A percentile compares a stretch with the other conserved stretches of the same genome.
Evolutionary conservation across 2,329 filamentous ascomycete species (phyloP).

Genomic region (Hypomyces rosellus): DNA sequence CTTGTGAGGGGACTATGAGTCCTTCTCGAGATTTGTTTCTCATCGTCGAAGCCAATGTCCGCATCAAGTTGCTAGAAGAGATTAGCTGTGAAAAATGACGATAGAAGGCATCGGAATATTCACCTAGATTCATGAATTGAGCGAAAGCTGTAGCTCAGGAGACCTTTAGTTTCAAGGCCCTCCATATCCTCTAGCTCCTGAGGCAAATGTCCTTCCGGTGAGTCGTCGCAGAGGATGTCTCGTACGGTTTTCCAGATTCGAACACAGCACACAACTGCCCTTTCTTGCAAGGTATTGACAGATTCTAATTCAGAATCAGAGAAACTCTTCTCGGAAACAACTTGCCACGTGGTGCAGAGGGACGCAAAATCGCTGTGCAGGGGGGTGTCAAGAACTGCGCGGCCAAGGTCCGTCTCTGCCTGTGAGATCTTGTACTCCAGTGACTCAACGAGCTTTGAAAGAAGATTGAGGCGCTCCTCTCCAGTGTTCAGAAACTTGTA

Average conservation of each 20-base stretch:
- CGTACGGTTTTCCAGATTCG: slow-evolving; percentile 73
- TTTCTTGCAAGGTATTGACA: slow-evolving; percentile 40
- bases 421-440: slow-evolving; percentile 59
- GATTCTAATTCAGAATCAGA: slow-evolving; percentile 28
- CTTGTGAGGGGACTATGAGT: slow-evolving; percentile 40
- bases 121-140: slow-evolving; percentile 92
- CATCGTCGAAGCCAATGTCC: slow-evolving; percentile 51
- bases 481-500: slow-evolving; percentile 48
- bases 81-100: neutral
- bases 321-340: slow-evolving; percentile 37
- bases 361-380: slow-evolving; percentile 66
- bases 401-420: slow-evolving; percentile 59
- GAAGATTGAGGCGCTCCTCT: slow-evolving; percentile 41
- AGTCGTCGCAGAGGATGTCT: slow-evolving; percentile 82
- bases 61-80: slow-evolving; percentile 59
- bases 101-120: slow-evolving; percentile 7
- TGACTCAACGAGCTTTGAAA: slow-evolving; percentile 51
- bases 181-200: slow-evolving; percentile 68
- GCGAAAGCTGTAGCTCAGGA: slow-evolving; percentile 91
- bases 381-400: slow-evolving; percentile 59
- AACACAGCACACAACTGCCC: slow-evolving; percentile 54
- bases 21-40: slow-evolving; percentile 39
- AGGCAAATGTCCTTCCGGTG: slow-evolving; percentile 80
- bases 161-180: slow-evolving; percentile 75
- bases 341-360: slow-evolving; percentile 51